Percentiles rank a stretch among this genome's conserved stretches.
Evolutionary conservation across 495 filamentous ascomycete species (phyloP).

Genomic region (Penicillium desertorum): DNA sequence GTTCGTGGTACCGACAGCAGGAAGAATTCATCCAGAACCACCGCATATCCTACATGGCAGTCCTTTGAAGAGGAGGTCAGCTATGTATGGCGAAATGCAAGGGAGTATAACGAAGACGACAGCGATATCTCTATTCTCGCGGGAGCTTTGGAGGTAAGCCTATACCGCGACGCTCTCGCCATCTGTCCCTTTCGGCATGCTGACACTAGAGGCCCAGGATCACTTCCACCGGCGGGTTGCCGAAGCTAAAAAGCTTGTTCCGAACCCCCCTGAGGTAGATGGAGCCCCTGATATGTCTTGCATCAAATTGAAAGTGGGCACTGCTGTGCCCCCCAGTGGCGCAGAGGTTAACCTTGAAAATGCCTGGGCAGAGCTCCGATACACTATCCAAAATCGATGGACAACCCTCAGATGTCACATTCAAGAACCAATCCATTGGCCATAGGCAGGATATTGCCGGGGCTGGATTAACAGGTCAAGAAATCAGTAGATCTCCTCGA

Average conservation of each 20-base stretch:
- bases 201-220: slow-evolving; percentile 45
- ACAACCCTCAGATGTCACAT: slow-evolving; percentile 41
- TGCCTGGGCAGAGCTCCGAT: slow-evolving; percentile 39
- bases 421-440: slow-evolving; percentile 51
- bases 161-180: neutral
- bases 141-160: slow-evolving; percentile 68
- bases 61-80: slow-evolving; percentile 75
- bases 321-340: slow-evolving; percentile 54
- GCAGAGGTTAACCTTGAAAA: slow-evolving; percentile 41
- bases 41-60: slow-evolving; percentile 74
- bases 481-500: slow-evolving; percentile 25
- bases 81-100: slow-evolving; percentile 82
- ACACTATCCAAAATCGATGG: slow-evolving; percentile 31
- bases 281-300: slow-evolving; percentile 34
- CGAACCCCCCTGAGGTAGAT: slow-evolving; percentile 67
- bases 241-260: slow-evolving; percentile 64
- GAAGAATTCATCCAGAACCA: slow-evolving; percentile 60
- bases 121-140: slow-evolving; percentile 75
- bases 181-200: slow-evolving; percentile 9
- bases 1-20: slow-evolving; percentile 67
- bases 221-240: slow-evolving; percentile 63
- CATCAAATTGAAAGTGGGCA: slow-evolving; percentile 69
- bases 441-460: slow-evolving; percentile 49
- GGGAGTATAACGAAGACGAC: slow-evolving; percentile 83
- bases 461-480: slow-evolving; percentile 44